A percentile compares a stretch with the other conserved stretches of the same genome.
Conservation (phyloP, 1,284 basidiomycete species). For the Cryptococcus deneoformans region DNA sequence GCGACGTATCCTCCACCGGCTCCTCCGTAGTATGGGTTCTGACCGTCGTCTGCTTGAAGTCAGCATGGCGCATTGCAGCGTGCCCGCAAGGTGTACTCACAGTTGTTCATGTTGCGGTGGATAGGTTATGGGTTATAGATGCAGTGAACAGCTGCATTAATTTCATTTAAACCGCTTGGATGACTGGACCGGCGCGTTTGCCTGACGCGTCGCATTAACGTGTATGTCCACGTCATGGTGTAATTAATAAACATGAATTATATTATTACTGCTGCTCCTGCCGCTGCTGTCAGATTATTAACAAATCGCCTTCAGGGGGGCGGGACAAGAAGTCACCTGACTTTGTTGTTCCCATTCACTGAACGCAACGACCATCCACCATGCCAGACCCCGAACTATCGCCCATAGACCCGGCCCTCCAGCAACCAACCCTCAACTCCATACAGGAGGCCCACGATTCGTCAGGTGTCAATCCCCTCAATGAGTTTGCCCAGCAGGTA, state of each 20-base stretch:
- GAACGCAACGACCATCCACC: constrained; percentile 8
- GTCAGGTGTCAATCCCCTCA: constrained; percentile 10
- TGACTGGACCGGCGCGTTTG: neutral
- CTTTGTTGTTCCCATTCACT: constrained; percentile 4
- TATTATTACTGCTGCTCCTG: neutral
- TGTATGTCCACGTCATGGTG: no score
- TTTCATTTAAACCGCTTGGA: neutral
- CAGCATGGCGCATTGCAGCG: neutral
- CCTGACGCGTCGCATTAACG: neutral
- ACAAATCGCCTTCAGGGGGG: no score
- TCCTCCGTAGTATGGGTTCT: constrained; percentile 43
- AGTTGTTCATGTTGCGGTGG: constrained; percentile 24
- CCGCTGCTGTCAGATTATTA: neutral
- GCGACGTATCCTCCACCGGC: constrained; percentile 31
- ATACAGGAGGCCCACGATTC: neutral
- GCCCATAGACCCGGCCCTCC: constrained; percentile 11
- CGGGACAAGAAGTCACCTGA: constrained; percentile 9
- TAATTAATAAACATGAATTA: neutral
- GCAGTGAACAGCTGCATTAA: neutral
- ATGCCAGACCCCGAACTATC: no score
- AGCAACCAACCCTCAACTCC: constrained; percentile 14
- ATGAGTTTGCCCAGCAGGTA: constrained; percentile 17
- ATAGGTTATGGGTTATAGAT: no score
- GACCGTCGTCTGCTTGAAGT: constrained; percentile 25
- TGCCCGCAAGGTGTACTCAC: constrained; percentile 13